Base-by-base conservation (phyloP, 2,329 filamentous ascomycete species). In the Arthroderma sp. region DNA sequence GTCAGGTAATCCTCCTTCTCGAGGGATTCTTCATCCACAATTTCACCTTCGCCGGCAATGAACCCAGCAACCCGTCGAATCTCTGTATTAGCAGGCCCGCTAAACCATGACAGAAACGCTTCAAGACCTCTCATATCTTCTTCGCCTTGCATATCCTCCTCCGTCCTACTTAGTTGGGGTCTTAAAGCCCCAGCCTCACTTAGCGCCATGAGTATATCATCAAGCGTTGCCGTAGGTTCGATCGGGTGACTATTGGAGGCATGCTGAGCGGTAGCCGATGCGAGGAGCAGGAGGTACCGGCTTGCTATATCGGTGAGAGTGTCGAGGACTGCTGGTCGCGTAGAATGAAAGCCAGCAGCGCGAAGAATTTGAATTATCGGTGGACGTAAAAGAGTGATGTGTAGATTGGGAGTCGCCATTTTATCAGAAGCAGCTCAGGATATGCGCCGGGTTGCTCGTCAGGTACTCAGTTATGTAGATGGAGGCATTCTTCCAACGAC, bases 281-380 rank as follows among this genome's bases (percentile, higher is more conserved):
- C 85, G 15, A 95, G 77, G 3, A 85, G 68, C 22, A 78, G 69
- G 47, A 96, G 69, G 64, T 95, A 94, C 52, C 84, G 80, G 37
- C 82, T 83, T 0, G 86, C 81, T 5, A 96, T 73, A 63, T 95
- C 87, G 9, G 86, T 84, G n/a, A 95, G 64, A 6, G 84, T 81
- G 66, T 96, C 88, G 46, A 95, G 72, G 5, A 93, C 87, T 3
- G 82, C 82, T 1, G 86, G 81, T 44, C 80, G 80, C 42, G 86
- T 84, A 36, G 82, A 74, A 61, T 93, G 85, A 68, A 93, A 96
- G 60, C 89, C 89, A 27, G 86, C 82, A 29, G 88, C 86, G 58
- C 89, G 86, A 42, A 96, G 78, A 56, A 94, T 89, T 65, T 95
- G 87, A 47, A 96, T 78, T 49, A 95, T 78, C 40, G 82, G 81